These are phyloP conservation scores for Phytophthora pluvialis DNA, from an alignment of 352 stramenopile genomes.

Conservation along the genomic window DNA sequence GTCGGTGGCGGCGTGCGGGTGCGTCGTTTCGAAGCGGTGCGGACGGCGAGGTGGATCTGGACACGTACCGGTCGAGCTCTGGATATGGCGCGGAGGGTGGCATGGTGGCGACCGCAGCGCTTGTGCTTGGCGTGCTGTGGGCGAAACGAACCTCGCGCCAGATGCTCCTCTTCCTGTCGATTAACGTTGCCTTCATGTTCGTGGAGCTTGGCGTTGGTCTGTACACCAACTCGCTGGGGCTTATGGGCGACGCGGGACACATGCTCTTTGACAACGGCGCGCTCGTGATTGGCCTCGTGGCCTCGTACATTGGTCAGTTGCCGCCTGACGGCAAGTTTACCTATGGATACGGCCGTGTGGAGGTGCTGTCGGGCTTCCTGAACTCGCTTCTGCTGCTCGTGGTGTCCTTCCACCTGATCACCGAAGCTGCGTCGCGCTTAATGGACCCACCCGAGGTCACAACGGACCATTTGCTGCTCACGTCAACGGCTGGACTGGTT, in stretches of 20 bases:
- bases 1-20: constrained; percentile 30
- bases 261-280: constrained; percentile 91
- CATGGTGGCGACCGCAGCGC: background rate
- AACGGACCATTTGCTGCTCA: constrained; percentile 87
- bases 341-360: constrained; percentile 87
- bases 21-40: background rate
- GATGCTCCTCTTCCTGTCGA: constrained; percentile 83
- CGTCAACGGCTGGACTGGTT: constrained; percentile 77
- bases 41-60: constrained; percentile 38
- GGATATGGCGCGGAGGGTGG: background rate
- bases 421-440: constrained; percentile 77
- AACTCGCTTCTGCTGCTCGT: constrained; percentile 88
- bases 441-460: constrained; percentile 77
- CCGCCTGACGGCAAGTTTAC: constrained; percentile 77
- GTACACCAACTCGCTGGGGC: constrained; percentile 84
- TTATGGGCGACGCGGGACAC: constrained; percentile 88
- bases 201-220: constrained; percentile 87
- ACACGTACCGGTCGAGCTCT: constrained; percentile 47
- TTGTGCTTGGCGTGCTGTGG: constrained; percentile 60
- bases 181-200: constrained; percentile 90
- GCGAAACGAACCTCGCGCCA: constrained; percentile 66
- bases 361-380: constrained; percentile 88
- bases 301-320: constrained; percentile 82
- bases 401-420: constrained; percentile 86
- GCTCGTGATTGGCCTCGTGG: constrained; percentile 83